A percentile compares a stretch with the other conserved stretches of the same genome.
phyloP scores from a whole-genome alignment of 805 yeast genomes.

The Yarrowia sp. region DNA sequence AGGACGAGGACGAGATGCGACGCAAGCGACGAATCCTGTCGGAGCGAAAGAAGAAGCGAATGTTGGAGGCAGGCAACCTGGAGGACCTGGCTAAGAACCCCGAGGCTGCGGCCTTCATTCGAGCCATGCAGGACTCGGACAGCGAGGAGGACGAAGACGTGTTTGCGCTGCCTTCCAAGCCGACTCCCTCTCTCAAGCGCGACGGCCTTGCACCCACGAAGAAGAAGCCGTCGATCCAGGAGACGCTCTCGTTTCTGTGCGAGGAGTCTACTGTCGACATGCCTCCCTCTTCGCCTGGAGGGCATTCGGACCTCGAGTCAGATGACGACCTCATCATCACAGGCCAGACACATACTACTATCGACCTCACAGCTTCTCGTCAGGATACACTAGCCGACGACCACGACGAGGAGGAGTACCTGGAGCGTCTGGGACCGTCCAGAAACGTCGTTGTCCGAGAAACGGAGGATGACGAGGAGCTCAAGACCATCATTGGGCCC shows the following conservation, averaged over 20 bases:
- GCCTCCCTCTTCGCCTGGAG: conserved; percentile 10
- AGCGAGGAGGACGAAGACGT: conserved; percentile 10
- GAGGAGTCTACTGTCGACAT: background rate
- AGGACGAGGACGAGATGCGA: conserved; percentile 25
- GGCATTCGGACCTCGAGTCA: background rate
- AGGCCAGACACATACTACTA: background rate
- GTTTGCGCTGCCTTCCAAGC: conserved; percentile 17
- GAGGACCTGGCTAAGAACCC: conserved; percentile 32
- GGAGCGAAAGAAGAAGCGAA: conserved; percentile 15
- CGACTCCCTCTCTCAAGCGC: background rate
- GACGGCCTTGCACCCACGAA: background rate
- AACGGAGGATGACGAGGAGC: conserved; percentile 12
- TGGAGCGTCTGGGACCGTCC: conserved; percentile 14
- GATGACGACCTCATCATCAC: conserved; percentile 11
- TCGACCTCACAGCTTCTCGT: conserved; percentile 6
- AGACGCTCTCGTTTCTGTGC: conserved; percentile 17
- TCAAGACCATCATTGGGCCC: conserved; percentile 16
- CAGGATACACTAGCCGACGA: background rate
- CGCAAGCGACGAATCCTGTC: conserved; percentile 11
- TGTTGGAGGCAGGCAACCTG: conserved; percentile 27
- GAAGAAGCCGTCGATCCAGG: background rate
- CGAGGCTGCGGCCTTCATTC: conserved; percentile 33
- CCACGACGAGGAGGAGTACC: background rate
- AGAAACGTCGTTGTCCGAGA: conserved; percentile 13
- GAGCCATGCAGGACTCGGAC: conserved; percentile 32